Base-by-base conservation (phyloP, 2,329 filamentous ascomycete species). In the Ophiostoma sp. region DNA sequence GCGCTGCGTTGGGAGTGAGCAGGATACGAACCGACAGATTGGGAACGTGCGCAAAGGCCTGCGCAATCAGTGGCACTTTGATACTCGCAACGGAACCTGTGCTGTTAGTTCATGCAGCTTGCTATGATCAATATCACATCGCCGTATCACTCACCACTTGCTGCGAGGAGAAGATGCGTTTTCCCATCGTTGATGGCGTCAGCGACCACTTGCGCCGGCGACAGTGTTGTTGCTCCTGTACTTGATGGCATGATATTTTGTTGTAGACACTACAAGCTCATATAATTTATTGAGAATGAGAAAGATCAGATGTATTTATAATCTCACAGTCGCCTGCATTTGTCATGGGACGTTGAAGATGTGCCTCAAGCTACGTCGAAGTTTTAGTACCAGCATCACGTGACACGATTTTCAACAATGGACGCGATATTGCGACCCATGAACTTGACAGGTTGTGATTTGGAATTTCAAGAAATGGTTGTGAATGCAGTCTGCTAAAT, bases 21-120 rank as follows among this genome's bases (percentile, higher is more conserved):
- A 98, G 80, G 67, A 98, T 80, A n/a, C 93, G 90, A 76, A 98
- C 92, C 9, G 91, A 92, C 68, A 97, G 81, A 75, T 72, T 76
- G 74, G 73, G 82, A 62, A 75, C 73, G 58, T 72, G 62, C 14
- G 55, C 55, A 4, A 93, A 83, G 1, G 87, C 82, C 18, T 79
- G 74, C 69, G 89, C 81, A 72, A 93, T 91, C 52, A 84, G 80
- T 1, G 87, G 87, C 2, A 92, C 80, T 76, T 97, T 97, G 75
- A 97, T 96, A 6, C 91, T 92, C 14, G 93, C 93, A n/a, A 96
- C 92, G 0, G 90, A 82, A 41, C 81, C 80, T 6, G 71, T 71
- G 5, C 3, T n/a, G 7, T 18, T n/a, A 41, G 41, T 36, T 60
- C 2, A 18, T 42, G 38, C 3, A 11, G 27, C 6, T 9, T 18